Base-by-base conservation (phyloP, 2,329 filamentous ascomycete genomes). In the Alternaria arborescens region DNA sequence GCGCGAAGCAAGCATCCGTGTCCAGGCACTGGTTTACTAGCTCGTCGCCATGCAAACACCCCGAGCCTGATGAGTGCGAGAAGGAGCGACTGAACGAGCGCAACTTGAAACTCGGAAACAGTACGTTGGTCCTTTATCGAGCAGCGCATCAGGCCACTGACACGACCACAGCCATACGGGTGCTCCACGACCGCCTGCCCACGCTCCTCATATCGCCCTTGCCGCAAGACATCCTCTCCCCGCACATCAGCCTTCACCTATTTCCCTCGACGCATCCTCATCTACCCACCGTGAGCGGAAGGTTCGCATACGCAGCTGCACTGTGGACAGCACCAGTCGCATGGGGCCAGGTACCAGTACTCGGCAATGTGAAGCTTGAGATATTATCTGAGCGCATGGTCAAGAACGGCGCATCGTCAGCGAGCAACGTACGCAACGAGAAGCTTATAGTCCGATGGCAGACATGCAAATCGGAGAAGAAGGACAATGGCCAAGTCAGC, bases 281-380 rank as follows among this genome's bases (percentile, higher is more conserved):
- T 77, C 91, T 99, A 3, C 95, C 95, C 34, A 91, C 89, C n/a
- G 95, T 98, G 41, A 92, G 92, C 28, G 95, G 95, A 53, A 88
- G 91, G 47, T 91, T 97, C 36, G 91, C 93, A 48, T 99, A 99
- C 78, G 91, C 91, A 36, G 94, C 95, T 18, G 95, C 95, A 3
- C 84, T 99, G 38, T 98, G 94, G 94, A 97, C 95, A 0, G 93
- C 94, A 0, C 95, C 95, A 0, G 90, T 99, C 52, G 94, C 94
- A 30, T 99, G 95, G 95, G 96, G 96, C 72, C 88, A 92, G 28
- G 86, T 99, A 1, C 95, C 95, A 3, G 87, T 98, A 20, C 86
- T 97, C 32, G 94, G 94, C 67, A 97, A 97, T 72, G 92, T 97
- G 44, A 89, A 89, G 69, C 86, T 99, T 11, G 89, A 92, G 70